Percentiles rank a stretch among this genome's conserved stretches.
These are phyloP conservation scores for Venturiaceae sp. DNA, from an alignment of 2,329 filamentous ascomycete species.

Conservation along the genomic window DNA sequence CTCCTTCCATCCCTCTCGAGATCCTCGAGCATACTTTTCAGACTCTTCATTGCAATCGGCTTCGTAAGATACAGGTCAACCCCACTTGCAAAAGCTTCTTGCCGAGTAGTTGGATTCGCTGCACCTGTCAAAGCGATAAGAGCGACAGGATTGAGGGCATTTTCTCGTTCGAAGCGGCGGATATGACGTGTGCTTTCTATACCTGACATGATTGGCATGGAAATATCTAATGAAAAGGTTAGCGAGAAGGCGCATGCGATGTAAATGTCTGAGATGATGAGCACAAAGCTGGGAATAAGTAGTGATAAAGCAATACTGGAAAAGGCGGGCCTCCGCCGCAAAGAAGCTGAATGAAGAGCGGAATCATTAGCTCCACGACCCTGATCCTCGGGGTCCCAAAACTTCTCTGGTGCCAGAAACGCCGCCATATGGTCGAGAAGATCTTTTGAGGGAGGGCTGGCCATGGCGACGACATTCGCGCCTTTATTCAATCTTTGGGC, in stretches of 20 bases:
- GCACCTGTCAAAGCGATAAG: conserved; percentile 22
- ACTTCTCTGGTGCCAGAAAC: too few relatives aligned
- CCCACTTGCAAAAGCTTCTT: conserved; percentile 19
- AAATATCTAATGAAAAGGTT: conserved; percentile 25
- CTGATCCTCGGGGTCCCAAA: too few relatives aligned
- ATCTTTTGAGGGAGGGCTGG: too few relatives aligned
- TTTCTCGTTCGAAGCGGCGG: conserved; percentile 18
- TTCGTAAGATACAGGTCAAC: conserved; percentile 23
- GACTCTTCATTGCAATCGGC: conserved; percentile 18
- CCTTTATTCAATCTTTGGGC: too few relatives aligned
- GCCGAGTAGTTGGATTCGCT: conserved; percentile 15
- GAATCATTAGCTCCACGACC: too few relatives aligned
- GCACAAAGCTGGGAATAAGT: too few relatives aligned
- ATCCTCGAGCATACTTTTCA: conserved; percentile 11
- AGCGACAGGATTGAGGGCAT: background rate
- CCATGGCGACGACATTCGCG: too few relatives aligned
- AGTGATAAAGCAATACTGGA: too few relatives aligned
- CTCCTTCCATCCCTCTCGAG: background rate
- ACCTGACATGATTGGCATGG: conserved; percentile 47
- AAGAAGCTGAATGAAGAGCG: too few relatives aligned
- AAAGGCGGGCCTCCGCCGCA: too few relatives aligned
- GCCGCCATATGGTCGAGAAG: too few relatives aligned
- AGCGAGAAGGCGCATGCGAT: background rate
- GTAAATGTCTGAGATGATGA: too few relatives aligned
- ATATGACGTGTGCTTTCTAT: conserved; percentile 34